Conservation (phyloP, 805 yeast genomes). For the Starmerella scarabaei region DNA sequence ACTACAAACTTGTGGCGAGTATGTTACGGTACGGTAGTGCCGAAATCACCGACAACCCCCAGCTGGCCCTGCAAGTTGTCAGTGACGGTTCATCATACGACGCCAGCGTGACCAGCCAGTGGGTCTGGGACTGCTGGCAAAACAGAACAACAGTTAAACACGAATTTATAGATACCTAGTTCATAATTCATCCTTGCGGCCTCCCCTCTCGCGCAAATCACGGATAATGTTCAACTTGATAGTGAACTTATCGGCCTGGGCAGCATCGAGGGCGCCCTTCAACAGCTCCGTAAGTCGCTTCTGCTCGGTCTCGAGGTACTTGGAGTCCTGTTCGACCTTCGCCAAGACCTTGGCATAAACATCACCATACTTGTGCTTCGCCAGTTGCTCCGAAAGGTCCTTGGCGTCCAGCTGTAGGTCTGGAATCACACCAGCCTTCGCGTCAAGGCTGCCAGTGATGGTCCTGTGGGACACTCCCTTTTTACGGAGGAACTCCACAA, state of each 20-base stretch:
- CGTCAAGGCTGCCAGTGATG: constrained; percentile 31
- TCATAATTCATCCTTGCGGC: constrained; percentile 22
- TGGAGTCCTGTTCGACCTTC: constrained; percentile 22
- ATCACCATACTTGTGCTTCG: constrained; percentile 14
- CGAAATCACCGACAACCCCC: constrained; percentile 17
- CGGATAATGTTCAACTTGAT: constrained; percentile 41
- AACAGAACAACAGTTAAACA: constrained; percentile 16
- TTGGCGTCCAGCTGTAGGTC: constrained; percentile 24
- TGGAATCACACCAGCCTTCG: constrained; percentile 32
- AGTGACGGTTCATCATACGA: not conserved
- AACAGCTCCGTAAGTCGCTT: constrained; percentile 36
- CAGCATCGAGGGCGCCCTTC: constrained; percentile 28
- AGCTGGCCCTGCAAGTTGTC: not conserved
- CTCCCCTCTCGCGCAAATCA: constrained; percentile 20
- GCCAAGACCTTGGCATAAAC: constrained; percentile 24
- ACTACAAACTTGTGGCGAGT: not conserved
- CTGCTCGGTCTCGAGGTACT: constrained; percentile 36
- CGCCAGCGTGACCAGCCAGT: constrained; percentile 28
- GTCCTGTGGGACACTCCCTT: constrained; percentile 32
- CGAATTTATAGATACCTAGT: not conserved
- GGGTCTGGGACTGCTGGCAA: constrained; percentile 30
- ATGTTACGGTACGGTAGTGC: constrained; percentile 31
- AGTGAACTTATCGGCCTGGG: constrained; percentile 39
- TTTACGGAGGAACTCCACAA: constrained; percentile 37
- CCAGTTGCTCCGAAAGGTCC: constrained; percentile 25